Percentiles rank a stretch among this genome's conserved stretches.
Conservation (phyloP, 2,329 filamentous ascomycete species). For the Calonectria crousiana region DNA sequence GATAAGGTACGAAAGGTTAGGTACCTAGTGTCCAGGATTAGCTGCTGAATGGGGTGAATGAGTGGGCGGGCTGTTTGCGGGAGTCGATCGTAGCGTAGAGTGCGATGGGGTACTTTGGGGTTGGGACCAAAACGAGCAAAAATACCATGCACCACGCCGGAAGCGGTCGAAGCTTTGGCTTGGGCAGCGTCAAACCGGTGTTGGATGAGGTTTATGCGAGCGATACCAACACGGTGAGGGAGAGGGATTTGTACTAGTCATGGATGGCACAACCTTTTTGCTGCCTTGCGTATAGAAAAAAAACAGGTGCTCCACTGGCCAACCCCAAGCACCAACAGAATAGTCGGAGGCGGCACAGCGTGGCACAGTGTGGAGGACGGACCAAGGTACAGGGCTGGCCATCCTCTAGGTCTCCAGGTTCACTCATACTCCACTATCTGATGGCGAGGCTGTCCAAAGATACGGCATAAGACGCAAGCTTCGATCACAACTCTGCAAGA, state of each 20-base stretch:
- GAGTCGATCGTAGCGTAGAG: conserved; percentile 7
- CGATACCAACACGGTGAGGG: neutral
- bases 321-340: conserved; percentile 9
- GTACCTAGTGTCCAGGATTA: conserved; percentile 3
- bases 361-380: conserved; percentile 11
- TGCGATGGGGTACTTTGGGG: conserved; percentile 9
- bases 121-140: neutral
- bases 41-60: neutral
- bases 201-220: neutral
- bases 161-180: conserved; percentile 7
- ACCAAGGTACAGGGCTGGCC: neutral
- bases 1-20: neutral
- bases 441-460: neutral
- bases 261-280: conserved; percentile 11
- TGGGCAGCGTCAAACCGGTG: neutral
- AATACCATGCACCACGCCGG: conserved; percentile 14
- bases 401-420: neutral
- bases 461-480: no score
- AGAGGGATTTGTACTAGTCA: neutral
- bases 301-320: conserved; percentile 7
- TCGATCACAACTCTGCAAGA: no score
- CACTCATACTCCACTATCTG: neutral
- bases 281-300: conserved; percentile 7
- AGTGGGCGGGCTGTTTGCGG: conserved; percentile 17
- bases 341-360: conserved; percentile 1